Base-by-base conservation (phyloP, 2,329 filamentous ascomycete species). In the Albophoma yamanashiensis region DNA sequence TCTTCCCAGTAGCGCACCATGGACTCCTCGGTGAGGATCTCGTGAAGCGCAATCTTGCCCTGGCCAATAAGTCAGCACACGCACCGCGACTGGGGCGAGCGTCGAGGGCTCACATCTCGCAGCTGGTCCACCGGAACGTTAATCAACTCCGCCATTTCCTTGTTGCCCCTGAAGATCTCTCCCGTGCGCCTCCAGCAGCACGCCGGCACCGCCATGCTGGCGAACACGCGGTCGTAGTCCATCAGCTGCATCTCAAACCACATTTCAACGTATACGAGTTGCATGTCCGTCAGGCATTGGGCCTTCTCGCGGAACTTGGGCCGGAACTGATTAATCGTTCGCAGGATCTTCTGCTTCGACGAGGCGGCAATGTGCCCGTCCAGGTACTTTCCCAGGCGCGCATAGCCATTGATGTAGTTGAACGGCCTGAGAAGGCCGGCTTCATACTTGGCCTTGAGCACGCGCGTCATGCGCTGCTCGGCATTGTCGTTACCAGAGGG, bases 1-100 rank as follows among this genome's bases (percentile, higher is more conserved):
- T 99, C 96, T 75, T 99, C 94, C 94, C 94, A 99, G 70, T 99
- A 99, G 67, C 91, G 90, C 59, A 97, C 94, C 62, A 96, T 84
- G 47, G 92, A 95, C 63, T 96, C 91, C 76, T 99, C 94, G 2
- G 91, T 92, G 53, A 99, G 85, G 64, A 99, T 95, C 72, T 99
- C 92, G 71, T 99, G 94, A 56, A 99, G 83, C 15, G 94, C 91
- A 64, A 97, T 88, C 68, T 95, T 95, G 62, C 94, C 94, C 92
- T 96, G 62, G 56, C 58, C 45, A 36, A 4, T n/a, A 40, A n/a
- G 57, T 66, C 58, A 68, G 62, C 59, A 64, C 61, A 39, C n/a
- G 34, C 15, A 31, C n/a, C 36, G 15, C 45, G 43, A 11, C 12
- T 12, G 27, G 14, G 31, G 12, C 8, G 58, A 9, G 56, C 27